These are phyloP conservation scores for Cytidiella melzeri DNA, from an alignment of 768 basidiomycete species.

Conservation along the genomic window DNA sequence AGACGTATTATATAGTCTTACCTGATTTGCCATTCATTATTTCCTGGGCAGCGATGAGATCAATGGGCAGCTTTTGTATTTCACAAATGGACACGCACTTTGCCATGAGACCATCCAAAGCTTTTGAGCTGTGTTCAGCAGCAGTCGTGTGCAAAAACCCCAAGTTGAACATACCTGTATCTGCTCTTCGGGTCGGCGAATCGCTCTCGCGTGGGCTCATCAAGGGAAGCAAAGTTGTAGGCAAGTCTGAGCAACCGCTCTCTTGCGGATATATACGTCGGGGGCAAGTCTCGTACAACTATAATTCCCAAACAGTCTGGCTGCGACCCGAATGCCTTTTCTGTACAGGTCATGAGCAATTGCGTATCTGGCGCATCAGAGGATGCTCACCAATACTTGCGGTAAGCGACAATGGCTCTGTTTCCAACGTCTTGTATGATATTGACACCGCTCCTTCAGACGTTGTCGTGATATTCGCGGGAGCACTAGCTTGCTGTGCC, in stretches of 20 bases:
- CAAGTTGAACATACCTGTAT: constrained; percentile 54
- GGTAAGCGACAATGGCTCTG: constrained; percentile 45
- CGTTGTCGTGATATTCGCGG: constrained; percentile 28
- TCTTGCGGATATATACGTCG: constrained; percentile 53
- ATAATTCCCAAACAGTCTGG: constrained; percentile 76
- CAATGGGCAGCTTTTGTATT: neutral
- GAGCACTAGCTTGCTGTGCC: constrained; percentile 4
- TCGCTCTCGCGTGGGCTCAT: constrained; percentile 59
- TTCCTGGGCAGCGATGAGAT: constrained; percentile 43
- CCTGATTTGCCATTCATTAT: constrained; percentile 94
- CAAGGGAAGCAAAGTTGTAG: constrained; percentile 68
- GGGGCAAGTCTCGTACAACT: constrained; percentile 75
- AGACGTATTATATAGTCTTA: constrained; percentile 19
- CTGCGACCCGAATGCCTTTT: constrained; percentile 78
- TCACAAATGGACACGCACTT: constrained; percentile 39
- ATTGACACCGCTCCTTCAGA: constrained; percentile 51
- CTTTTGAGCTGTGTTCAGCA: constrained; percentile 28
- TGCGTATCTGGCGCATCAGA: constrained; percentile 4
- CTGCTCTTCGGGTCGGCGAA: constrained; percentile 67
- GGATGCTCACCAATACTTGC: constrained; percentile 53
- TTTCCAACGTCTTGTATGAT: constrained; percentile 53
- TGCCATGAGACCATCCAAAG: constrained; percentile 98
- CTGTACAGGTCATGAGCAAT: constrained; percentile 30
- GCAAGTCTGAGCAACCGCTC: constrained; percentile 70
- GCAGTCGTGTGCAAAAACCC: neutral